These are phyloP conservation scores for Hymenoscyphus occultus DNA, from an alignment of 2,329 filamentous ascomycete species.

Conservation along the genomic window DNA sequence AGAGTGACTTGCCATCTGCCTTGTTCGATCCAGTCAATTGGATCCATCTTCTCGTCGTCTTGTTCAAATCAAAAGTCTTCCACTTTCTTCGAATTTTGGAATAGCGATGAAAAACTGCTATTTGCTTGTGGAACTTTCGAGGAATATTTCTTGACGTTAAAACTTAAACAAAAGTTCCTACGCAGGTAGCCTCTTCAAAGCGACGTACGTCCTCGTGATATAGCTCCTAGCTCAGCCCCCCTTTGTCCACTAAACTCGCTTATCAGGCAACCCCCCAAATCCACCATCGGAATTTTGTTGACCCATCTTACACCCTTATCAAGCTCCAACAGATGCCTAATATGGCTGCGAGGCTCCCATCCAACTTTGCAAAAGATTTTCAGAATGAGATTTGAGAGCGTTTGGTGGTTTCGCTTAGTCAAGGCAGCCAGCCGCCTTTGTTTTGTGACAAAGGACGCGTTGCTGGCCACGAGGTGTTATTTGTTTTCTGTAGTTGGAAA, in stretches of 20 bases:
- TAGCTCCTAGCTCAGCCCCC: not conserved
- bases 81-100: not conserved
- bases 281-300: not conserved
- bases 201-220: not conserved
- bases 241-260: constrained; percentile 3
- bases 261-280: constrained; percentile 2
- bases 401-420: not conserved
- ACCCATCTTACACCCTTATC: not conserved
- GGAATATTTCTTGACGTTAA: not conserved
- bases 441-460: constrained; percentile 1
- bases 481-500: not conserved
- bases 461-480: not conserved
- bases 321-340: not conserved
- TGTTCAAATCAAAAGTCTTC: not conserved
- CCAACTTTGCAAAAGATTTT: not conserved
- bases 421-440: not conserved
- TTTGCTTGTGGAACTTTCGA: too few relatives aligned
- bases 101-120: not conserved
- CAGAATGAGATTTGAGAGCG: not conserved
- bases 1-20: constrained; percentile 10
- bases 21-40: constrained; percentile 12
- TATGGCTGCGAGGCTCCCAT: not conserved
- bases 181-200: not conserved
- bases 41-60: constrained; percentile 6
- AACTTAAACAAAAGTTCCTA: not conserved